These are phyloP conservation scores for Brassica nigra DNA, from an alignment of 345 rosid genomes.

Conservation along the genomic window DNA sequence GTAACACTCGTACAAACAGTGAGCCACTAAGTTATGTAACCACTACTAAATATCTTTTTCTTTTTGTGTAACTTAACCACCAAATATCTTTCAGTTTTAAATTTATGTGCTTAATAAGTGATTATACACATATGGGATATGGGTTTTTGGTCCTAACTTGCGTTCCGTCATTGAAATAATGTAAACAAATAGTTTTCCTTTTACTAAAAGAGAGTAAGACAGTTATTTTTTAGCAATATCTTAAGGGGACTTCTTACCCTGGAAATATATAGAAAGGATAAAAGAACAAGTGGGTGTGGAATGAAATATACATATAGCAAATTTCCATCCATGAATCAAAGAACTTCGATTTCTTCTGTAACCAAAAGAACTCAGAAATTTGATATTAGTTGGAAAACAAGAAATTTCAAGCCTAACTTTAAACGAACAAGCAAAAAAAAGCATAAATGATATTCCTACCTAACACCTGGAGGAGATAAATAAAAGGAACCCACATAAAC, in stretches of 20 bases:
- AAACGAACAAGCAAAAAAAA: neutral
- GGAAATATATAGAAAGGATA: neutral
- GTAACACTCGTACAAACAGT: neutral
- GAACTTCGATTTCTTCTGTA: conserved; percentile 1
- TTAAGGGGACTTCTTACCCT: conserved; percentile 3
- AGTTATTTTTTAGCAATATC: conserved; percentile 25
- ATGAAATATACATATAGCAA: conserved; percentile 10
- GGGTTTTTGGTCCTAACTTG: conserved; percentile 21
- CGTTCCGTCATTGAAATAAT: conserved; percentile 16
- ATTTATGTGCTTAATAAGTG: neutral
- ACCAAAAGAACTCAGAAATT: conserved; percentile 8
- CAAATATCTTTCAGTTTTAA: neutral
- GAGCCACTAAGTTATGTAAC: neutral
- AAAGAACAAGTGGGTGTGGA: conserved; percentile 25
- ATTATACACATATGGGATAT: neutral
- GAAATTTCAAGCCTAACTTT: neutral
- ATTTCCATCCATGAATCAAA: conserved; percentile 14
- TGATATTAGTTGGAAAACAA: conserved; percentile 11
- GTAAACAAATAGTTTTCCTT: neutral
- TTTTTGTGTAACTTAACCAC: neutral
- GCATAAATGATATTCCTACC: neutral
- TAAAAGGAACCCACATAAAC: conserved; percentile 18
- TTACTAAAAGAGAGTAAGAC: conserved; percentile 10
- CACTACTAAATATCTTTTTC: too few relatives aligned
- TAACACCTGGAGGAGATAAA: conserved; percentile 33